Evolutionary conservation across 2,329 filamentous ascomycete species (phyloP).

Genomic region (Thelonectria olida): DNA sequence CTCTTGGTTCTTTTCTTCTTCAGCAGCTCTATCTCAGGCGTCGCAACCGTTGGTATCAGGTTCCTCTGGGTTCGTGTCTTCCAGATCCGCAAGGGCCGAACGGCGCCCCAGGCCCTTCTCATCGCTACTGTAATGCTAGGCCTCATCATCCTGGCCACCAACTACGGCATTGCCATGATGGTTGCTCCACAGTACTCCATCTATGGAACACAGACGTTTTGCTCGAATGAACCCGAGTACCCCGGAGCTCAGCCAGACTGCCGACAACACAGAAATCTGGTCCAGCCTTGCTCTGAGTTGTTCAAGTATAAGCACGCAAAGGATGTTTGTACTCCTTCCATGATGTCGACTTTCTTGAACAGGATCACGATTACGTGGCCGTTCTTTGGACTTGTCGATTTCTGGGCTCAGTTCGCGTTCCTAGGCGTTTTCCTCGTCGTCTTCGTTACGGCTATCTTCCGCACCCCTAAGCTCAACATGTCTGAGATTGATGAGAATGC

Average conservation of each 20-base stretch:
- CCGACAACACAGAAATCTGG: slow-evolving; percentile 71
- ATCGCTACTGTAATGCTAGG: slow-evolving; percentile 92
- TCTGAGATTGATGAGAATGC: slow-evolving; percentile 86
- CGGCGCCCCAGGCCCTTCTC: slow-evolving; percentile 89
- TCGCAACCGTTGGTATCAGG: slow-evolving; percentile 88
- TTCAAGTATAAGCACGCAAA: slow-evolving; percentile 75
- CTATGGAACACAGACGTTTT: slow-evolving; percentile 95
- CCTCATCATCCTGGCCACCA: slow-evolving; percentile 87
- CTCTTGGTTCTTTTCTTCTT: slow-evolving; percentile 89
- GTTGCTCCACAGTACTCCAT: slow-evolving; percentile 96
- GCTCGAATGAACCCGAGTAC: slow-evolving; percentile 73
- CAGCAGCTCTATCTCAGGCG: slow-evolving; percentile 84
- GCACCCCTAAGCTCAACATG: slow-evolving; percentile 80
- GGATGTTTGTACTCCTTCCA: slow-evolving; percentile 87
- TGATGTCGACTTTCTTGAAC: slow-evolving; percentile 93
- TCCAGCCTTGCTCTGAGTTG: slow-evolving; percentile 84
- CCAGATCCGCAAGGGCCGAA: slow-evolving; percentile 87
- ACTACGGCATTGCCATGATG: slow-evolving; percentile 92
- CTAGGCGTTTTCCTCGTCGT: slow-evolving; percentile 84
- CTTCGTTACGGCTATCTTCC: slow-evolving; percentile 81
- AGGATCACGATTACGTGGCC: slow-evolving; percentile 93
- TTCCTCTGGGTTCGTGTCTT: slow-evolving; percentile 97
- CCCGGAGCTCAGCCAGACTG: slow-evolving; percentile 80
- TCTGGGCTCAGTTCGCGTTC: slow-evolving; percentile 97
- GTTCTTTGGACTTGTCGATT: slow-evolving; percentile 90